Evolutionary conservation across 169 alveolate genomes (phyloP).

Genomic region (Eimeria necatrix): DNA sequence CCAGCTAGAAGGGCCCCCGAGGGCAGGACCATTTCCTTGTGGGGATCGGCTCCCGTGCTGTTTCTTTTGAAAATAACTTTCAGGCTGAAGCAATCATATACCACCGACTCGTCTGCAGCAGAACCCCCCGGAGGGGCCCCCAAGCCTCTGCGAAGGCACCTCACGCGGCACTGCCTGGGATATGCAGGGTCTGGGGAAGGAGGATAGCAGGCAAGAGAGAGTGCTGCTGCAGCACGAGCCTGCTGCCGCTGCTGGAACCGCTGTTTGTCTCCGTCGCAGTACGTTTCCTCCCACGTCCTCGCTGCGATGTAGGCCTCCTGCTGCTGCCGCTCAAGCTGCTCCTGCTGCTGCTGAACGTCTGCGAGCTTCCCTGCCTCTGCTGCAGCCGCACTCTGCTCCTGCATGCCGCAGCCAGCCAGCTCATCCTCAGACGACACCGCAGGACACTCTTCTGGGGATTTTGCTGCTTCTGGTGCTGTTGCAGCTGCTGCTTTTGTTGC

Average conservation of each 20-base stretch:
- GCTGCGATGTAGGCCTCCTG: conserved; percentile 68
- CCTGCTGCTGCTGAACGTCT: conserved; percentile 41
- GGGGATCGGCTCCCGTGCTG: conserved; percentile 95
- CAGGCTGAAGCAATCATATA: conserved; percentile 92
- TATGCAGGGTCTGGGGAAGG: conserved; percentile 57
- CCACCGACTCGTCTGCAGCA: conserved; percentile 72
- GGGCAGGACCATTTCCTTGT: conserved; percentile 94
- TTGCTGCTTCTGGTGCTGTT: conserved; percentile 47
- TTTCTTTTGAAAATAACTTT: conserved; percentile 94
- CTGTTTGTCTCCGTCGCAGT: conserved; percentile 72
- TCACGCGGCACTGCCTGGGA: conserved; percentile 11
- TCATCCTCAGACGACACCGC: conserved; percentile 76
- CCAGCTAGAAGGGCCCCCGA: conserved; percentile 94
- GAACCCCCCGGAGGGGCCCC: neutral
- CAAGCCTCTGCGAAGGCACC: neutral
- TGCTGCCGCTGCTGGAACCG: conserved; percentile 63
- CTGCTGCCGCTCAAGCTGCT: conserved; percentile 71
- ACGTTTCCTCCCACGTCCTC: conserved; percentile 70
- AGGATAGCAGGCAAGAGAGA: conserved; percentile 28
- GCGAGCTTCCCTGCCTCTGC: conserved; percentile 9
- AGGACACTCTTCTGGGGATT: conserved; percentile 41
- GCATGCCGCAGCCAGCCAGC: conserved; percentile 75
- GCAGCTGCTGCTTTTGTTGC: conserved; percentile 25
- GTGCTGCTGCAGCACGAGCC: conserved; percentile 66
- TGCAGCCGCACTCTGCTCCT: conserved; percentile 11